Evolutionary conservation across 2,329 filamentous ascomycete genomes (phyloP).

Genomic region (Aspergillus japonicus): DNA sequence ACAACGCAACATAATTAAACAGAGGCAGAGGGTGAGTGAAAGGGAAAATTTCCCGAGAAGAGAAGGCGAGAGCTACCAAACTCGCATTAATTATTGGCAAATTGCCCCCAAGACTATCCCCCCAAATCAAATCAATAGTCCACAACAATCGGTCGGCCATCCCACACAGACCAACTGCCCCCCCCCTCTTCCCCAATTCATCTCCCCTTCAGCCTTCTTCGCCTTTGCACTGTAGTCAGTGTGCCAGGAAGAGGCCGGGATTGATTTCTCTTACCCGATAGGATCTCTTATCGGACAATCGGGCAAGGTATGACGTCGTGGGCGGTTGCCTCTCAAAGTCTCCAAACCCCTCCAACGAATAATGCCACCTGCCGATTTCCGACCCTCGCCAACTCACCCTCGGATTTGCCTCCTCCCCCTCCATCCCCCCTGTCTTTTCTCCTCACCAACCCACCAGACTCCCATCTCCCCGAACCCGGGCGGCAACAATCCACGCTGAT

Average conservation of each 20-base stretch:
- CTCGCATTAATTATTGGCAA: constrained; percentile 10
- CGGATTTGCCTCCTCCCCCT: background rate
- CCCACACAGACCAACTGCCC: background rate
- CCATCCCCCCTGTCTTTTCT: background rate
- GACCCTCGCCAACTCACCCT: background rate
- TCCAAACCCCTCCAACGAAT: background rate
- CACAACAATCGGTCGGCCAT: background rate
- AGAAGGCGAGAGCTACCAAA: background rate
- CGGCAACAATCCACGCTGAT: background rate
- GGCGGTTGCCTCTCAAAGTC: background rate
- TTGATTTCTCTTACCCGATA: background rate
- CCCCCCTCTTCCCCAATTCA: no score
- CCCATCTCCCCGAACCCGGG: background rate
- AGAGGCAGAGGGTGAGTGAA: background rate
- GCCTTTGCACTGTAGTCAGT: background rate
- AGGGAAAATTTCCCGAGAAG: background rate
- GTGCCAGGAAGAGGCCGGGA: background rate
- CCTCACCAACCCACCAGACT: background rate
- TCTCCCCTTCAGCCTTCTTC: background rate
- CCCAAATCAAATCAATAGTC: constrained; percentile 5
- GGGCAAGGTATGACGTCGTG: background rate
- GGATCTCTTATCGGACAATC: background rate
- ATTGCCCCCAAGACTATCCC: constrained; percentile 1
- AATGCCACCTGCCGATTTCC: background rate
- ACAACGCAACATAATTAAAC: background rate